Percentiles rank a stretch among this genome's conserved stretches.
These are phyloP conservation scores for Calonectria honghensis DNA, from an alignment of 2,329 filamentous ascomycete species.

Conservation along the genomic window DNA sequence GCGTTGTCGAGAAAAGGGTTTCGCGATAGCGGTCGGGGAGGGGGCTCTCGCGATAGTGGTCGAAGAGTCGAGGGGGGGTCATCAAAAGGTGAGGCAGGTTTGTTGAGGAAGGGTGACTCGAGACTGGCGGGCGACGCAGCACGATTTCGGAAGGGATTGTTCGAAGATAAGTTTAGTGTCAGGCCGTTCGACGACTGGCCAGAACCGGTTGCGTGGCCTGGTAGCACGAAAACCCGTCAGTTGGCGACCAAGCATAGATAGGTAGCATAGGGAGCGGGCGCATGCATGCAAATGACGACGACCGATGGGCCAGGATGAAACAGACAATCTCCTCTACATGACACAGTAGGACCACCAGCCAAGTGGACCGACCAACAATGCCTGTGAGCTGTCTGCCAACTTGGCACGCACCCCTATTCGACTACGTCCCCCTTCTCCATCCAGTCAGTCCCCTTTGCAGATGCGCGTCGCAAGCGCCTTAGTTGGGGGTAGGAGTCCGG, in stretches of 20 bases:
- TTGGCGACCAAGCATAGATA: constrained; percentile 50
- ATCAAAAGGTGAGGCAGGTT: constrained; percentile 75
- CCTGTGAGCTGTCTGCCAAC: constrained; percentile 52
- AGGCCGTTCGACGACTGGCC: constrained; percentile 63
- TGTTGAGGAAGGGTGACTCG: constrained; percentile 59
- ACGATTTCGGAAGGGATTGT: constrained; percentile 88
- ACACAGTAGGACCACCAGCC: constrained; percentile 55
- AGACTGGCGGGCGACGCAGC: constrained; percentile 74
- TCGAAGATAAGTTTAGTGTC: constrained; percentile 83
- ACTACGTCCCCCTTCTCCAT: constrained; percentile 44
- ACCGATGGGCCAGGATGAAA: constrained; percentile 56
- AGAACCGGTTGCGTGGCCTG: constrained; percentile 52
- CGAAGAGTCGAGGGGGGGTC: constrained; percentile 70
- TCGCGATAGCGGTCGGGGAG: constrained; percentile 80
- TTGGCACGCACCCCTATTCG: constrained; percentile 50
- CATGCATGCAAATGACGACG: constrained; percentile 57
- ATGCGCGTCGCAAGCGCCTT: constrained; percentile 49
- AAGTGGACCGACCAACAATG: constrained; percentile 53
- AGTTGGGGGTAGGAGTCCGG: constrained; percentile 47
- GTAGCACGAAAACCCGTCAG: constrained; percentile 53
- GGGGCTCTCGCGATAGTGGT: constrained; percentile 84
- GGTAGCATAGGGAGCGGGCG: constrained; percentile 47
- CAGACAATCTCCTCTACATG: constrained; percentile 59
- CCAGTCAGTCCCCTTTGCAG: constrained; percentile 50
- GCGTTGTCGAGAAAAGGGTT: constrained; percentile 84